A percentile compares a stretch with the other conserved stretches of the same genome.
Evolutionary conservation across 306 rosid genomes (phyloP).

Genomic region (Psophocarpus tetragonolobus): DNA sequence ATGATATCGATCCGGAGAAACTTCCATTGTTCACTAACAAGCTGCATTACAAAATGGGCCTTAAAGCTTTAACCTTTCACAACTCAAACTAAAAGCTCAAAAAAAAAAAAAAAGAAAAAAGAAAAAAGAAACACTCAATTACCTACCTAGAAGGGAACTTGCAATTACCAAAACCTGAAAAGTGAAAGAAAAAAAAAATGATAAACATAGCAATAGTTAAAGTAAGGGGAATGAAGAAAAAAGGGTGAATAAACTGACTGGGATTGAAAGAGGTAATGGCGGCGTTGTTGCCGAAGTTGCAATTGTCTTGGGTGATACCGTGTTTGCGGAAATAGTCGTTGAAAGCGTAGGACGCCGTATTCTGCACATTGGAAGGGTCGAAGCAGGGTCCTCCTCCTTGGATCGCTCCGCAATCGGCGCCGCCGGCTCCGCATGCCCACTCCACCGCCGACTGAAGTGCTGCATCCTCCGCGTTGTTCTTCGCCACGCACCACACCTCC

Average conservation of each 20-base stretch:
- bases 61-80: background rate
- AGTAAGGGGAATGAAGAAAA: background rate
- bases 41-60: background rate
- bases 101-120: no score
- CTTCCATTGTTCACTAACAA: background rate
- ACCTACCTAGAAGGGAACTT: background rate
- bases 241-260: background rate
- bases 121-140: no score
- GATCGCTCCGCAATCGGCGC: constrained; percentile 16
- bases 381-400: constrained; percentile 7
- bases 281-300: constrained; percentile 15
- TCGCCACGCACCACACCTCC: constrained; percentile 25
- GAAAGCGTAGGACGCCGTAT: constrained; percentile 20
- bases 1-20: background rate
- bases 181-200: background rate
- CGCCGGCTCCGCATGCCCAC: background rate
- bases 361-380: constrained; percentile 15
- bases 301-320: background rate
- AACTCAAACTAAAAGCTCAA: background rate
- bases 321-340: constrained; percentile 2
- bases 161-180: constrained; percentile 5
- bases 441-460: background rate
- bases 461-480: constrained; percentile 17
- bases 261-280: constrained; percentile 11
- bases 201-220: background rate